Percentiles rank a stretch among this genome's conserved stretches.
Conservation (phyloP, 495 filamentous ascomycete species). For the Beverwykella pulmonaria region DNA sequence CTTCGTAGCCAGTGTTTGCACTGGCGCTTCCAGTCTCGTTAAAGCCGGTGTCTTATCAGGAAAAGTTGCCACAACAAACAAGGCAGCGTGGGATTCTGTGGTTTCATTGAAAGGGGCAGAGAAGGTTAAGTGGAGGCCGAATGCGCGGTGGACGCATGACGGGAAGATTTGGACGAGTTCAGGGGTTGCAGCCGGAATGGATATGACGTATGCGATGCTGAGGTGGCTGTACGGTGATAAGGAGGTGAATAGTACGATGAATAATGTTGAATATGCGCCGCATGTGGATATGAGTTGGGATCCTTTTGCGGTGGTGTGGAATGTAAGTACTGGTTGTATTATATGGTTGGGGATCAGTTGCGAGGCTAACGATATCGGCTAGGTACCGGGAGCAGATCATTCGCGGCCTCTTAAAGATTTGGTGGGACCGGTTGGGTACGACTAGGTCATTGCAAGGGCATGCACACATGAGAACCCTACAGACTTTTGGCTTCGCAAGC, state of each 20-base stretch:
- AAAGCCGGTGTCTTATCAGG: conserved; percentile 3
- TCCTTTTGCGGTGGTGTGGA: conserved; percentile 41
- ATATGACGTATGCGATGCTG: conserved; percentile 28
- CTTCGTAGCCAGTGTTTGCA: conserved; percentile 10
- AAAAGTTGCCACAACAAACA: conserved; percentile 19
- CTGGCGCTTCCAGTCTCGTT: not conserved
- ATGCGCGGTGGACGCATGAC: conserved; percentile 24
- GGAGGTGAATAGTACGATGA: conserved; percentile 1
- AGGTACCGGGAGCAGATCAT: not conserved
- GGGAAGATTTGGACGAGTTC: conserved; percentile 30
- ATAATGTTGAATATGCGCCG: conserved; percentile 21
- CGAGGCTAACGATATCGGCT: not conserved
- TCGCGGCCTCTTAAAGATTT: not conserved
- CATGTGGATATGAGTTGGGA: conserved; percentile 40
- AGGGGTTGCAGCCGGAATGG: conserved; percentile 26
- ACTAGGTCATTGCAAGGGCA: too few relatives aligned
- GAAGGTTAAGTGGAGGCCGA: conserved; percentile 19
- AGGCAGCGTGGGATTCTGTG: not conserved
- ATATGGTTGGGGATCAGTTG: too few relatives aligned
- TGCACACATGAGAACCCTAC: too few relatives aligned
- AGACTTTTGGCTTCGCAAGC: too few relatives aligned
- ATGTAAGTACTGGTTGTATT: conserved; percentile 2
- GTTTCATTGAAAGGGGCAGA: not conserved
- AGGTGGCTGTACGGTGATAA: conserved; percentile 8
- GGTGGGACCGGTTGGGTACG: not conserved